A percentile compares a stretch with the other conserved stretches of the same genome.
These are phyloP conservation scores for Macrophomina tecta DNA, from an alignment of 2,329 filamentous ascomycete genomes.

Conservation along the genomic window DNA sequence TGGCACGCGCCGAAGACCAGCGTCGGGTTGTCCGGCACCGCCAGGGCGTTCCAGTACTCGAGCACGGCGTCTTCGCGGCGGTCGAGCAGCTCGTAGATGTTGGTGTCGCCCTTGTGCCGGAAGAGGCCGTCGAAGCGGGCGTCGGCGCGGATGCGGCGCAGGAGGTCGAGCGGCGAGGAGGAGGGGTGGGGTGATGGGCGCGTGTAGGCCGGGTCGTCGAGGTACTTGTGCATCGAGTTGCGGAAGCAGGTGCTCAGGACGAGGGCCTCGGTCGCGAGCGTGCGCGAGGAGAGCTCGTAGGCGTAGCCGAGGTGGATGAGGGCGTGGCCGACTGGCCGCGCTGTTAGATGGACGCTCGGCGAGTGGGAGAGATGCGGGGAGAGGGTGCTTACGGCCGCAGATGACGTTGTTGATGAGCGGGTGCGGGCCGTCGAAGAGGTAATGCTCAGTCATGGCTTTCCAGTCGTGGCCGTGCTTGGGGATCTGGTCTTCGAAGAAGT, in stretches of 20 bases:
- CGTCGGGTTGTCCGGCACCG: slow-evolving; percentile 52
- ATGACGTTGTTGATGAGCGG: slow-evolving; percentile 83
- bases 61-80: slow-evolving; percentile 73
- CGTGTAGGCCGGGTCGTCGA: slow-evolving; percentile 77
- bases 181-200: slow-evolving; percentile 65
- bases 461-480: slow-evolving; percentile 81
- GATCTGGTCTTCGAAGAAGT: slow-evolving; percentile 94
- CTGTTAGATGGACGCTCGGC: neutral
- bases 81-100: slow-evolving; percentile 71
- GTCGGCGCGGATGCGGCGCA: slow-evolving; percentile 72
- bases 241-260: slow-evolving; percentile 69
- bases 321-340: slow-evolving; percentile 78
- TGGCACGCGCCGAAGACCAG: slow-evolving; percentile 78
- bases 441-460: slow-evolving; percentile 76
- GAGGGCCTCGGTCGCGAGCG: slow-evolving; percentile 87
- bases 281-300: slow-evolving; percentile 83
- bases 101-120: slow-evolving; percentile 61
- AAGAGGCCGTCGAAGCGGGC: slow-evolving; percentile 72
- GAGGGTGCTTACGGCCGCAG: slow-evolving; percentile 68
- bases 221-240: slow-evolving; percentile 62
- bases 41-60: slow-evolving; percentile 91
- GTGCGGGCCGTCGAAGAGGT: slow-evolving; percentile 73
- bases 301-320: slow-evolving; percentile 94
- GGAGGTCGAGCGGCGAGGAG: slow-evolving; percentile 69
- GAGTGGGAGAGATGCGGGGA: neutral